Evolutionary conservation across 1,284 basidiomycete genomes (phyloP), one percentile per base, ranked within the genome.

Genomic region (Takashimella tepidaria): DNA sequence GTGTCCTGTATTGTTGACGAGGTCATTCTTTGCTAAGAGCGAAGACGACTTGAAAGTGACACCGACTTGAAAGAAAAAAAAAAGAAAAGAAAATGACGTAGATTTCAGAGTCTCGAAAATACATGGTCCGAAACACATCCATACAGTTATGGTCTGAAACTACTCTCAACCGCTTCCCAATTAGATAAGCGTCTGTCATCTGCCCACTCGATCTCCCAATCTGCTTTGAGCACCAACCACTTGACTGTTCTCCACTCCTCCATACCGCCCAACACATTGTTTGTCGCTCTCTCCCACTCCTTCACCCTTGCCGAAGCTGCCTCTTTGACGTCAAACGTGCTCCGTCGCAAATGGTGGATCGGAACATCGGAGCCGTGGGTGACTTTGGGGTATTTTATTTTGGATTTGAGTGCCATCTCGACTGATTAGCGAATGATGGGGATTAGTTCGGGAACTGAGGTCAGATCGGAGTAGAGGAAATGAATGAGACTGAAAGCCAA

Each of bases 351-450:
- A 3, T 79, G 75, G 76, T 82, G 83, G 23, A 83, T 47, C 11
- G 71, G 53, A 8, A 79, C 76, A 63, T 89, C 87, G 2, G 81
- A 81, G 2, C 76, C 84, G 63, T 89, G 87, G 0, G 85, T 86
- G 4, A 87, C 83, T 51, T 82, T 82, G 1, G 83, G 85, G 59
- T 79, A 37, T 68, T 2, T 78, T 73, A 13, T 82, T 77, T 51
- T 55, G 26, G 27, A 27, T 16, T 11, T 25, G 16, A 40, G 62
- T 41, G 64, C 63, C 21, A 48, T 86, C 42, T 80, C 76, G 51
- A 89, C 83, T 57, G 80, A 77, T 63, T 89, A 89, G 53, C 86
- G 77, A 54, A 86, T 68, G 1, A 85, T 78, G 0, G 86, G 85
- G 66, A 84, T 85, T 0, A n/a, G n/a, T n/a, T n/a, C n/a, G n/a